Conservation (phyloP, 73 alveolate genomes). For the Tetrahymena elliotti region DNA sequence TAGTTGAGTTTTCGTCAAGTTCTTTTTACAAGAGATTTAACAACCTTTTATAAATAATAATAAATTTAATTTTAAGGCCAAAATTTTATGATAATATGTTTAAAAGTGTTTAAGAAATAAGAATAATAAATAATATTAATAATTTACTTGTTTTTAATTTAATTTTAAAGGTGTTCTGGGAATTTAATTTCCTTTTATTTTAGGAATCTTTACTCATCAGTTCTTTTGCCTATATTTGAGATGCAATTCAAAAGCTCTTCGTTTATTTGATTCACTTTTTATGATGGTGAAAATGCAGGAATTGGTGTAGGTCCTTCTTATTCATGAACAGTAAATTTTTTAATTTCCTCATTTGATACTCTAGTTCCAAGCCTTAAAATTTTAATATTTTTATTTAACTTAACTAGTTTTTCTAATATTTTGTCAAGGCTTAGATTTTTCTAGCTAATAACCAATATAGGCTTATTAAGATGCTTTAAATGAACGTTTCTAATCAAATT, state of each 20-base stretch:
- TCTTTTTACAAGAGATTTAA: no score
- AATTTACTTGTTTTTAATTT: neutral
- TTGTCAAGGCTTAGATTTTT: conserved; percentile 27
- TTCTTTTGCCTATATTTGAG: neutral
- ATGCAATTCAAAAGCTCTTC: neutral
- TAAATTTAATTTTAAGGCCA: no score
- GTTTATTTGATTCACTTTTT: neutral
- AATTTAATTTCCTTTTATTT: neutral
- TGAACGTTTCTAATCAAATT: conserved; percentile 7
- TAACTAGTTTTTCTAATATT: neutral
- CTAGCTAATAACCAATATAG: conserved; percentile 9
- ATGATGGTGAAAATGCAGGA: neutral
- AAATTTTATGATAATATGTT: no score
- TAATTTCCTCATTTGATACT: conserved; percentile 33
- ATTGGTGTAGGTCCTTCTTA: neutral
- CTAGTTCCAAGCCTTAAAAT: conserved; percentile 75
- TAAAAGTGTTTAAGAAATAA: no score
- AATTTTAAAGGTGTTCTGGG: neutral
- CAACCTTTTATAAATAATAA: neutral
- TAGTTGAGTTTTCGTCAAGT: neutral
- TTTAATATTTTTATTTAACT: neutral
- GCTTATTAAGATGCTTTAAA: neutral
- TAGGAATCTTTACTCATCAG: neutral
- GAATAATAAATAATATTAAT: no score
- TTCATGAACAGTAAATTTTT: neutral